These are phyloP conservation scores for Pogostemon cablin DNA, from an alignment of 257 asterid genomes.

Conservation along the genomic window DNA sequence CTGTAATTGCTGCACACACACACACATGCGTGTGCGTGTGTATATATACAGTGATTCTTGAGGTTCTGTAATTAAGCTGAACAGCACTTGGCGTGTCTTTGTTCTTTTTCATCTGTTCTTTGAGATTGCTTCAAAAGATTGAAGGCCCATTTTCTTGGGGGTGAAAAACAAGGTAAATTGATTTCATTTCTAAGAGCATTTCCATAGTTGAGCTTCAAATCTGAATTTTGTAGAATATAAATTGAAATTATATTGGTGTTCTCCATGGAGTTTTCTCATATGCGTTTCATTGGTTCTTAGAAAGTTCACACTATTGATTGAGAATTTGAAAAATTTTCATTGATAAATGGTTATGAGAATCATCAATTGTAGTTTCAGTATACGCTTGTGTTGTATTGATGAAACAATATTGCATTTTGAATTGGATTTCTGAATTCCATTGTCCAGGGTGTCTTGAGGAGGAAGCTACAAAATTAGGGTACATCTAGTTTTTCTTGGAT, in stretches of 20 bases:
- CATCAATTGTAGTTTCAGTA: not conserved
- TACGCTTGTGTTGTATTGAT: constrained; percentile 4
- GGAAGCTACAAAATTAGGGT: constrained; percentile 28
- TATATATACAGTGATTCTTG: not conserved
- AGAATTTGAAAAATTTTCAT: not conserved
- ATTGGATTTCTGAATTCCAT: constrained; percentile 23
- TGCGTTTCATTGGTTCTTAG: constrained; percentile 14
- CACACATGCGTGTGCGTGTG: not conserved
- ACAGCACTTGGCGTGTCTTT: constrained; percentile 4
- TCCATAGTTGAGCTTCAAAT: constrained; percentile 40
- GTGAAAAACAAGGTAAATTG: constrained; percentile 39
- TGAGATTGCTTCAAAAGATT: constrained; percentile 40
- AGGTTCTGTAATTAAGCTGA: constrained; percentile 19
- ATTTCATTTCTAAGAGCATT: constrained; percentile 22
- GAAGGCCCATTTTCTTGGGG: constrained; percentile 40
- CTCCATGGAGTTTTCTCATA: not conserved
- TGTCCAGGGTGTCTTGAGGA: constrained; percentile 35
- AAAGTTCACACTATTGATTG: constrained; percentile 9
- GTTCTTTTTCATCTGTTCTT: constrained; percentile 22
- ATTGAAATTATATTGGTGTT: not conserved
- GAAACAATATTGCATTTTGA: constrained; percentile 5
- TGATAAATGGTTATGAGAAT: not conserved
- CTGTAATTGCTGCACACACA: not conserved
- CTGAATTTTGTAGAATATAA: constrained; percentile 39
- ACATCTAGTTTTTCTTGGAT: constrained; percentile 16